phyloP scores from a whole-genome alignment of 2,329 filamentous ascomycete species.

The Curvularia sp. region DNA sequence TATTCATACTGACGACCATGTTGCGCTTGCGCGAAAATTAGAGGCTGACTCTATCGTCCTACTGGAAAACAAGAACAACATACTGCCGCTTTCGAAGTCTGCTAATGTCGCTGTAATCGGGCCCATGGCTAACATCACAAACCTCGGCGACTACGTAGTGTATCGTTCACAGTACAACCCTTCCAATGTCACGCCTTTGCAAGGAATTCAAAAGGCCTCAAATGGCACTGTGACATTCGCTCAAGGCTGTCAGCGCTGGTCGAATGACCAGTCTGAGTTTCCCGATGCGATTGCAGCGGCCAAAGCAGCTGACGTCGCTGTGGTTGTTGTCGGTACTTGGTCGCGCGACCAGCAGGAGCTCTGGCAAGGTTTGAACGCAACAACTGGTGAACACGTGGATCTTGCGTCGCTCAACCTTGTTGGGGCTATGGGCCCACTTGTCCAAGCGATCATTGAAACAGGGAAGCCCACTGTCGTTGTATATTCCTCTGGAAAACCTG shows the following conservation, averaged over 20 bases:
- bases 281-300: conserved; percentile 70
- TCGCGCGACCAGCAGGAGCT: conserved; percentile 74
- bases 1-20: conserved; percentile 67
- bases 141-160: conserved; percentile 78
- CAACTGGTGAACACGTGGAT: conserved; percentile 77
- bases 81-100: conserved; percentile 70
- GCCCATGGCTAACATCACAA: conserved; percentile 66
- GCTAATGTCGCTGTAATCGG: conserved; percentile 77
- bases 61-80: conserved; percentile 71
- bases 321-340: conserved; percentile 79
- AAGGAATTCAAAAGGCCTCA: conserved; percentile 68
- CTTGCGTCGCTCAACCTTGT: conserved; percentile 69
- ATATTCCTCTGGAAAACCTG: conserved; percentile 72
- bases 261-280: conserved; percentile 71
- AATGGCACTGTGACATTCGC: conserved; percentile 69
- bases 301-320: conserved; percentile 71
- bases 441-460: conserved; percentile 71
- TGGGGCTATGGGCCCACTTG: conserved; percentile 71
- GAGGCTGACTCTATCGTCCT: conserved; percentile 75
- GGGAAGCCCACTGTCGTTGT: conserved; percentile 72
- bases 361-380: conserved; percentile 74
- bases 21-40: conserved; percentile 67
- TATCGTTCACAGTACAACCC: conserved; percentile 64
- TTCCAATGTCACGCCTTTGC: conserved; percentile 71
- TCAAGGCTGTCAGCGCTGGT: conserved; percentile 76